Evolutionary conservation across 495 filamentous ascomycete genomes (phyloP).

Genomic region (Penicillium paxilli): DNA sequence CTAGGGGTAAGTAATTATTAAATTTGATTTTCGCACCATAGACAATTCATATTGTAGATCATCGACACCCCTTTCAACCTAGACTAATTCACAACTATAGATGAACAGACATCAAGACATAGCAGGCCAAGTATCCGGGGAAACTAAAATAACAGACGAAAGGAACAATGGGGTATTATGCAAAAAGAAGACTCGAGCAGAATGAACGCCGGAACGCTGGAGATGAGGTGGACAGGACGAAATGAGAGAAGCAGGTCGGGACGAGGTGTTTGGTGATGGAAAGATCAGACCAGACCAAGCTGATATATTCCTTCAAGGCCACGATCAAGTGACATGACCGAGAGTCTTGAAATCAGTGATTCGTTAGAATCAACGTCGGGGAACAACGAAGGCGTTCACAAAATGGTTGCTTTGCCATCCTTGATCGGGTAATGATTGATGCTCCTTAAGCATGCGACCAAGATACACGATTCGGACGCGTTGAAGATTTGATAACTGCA

Average conservation of each 20-base stretch:
- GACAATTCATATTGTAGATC: neutral
- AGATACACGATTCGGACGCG: constrained; percentile 73
- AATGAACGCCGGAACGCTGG: constrained; percentile 24
- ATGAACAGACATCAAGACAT: neutral
- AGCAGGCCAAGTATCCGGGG: neutral
- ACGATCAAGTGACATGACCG: no score
- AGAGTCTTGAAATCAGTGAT: neutral
- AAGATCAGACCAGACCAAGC: no score
- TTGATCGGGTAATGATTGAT: constrained; percentile 59
- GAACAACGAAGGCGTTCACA: constrained; percentile 76
- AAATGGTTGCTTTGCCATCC: constrained; percentile 77
- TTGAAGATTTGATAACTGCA: constrained; percentile 48
- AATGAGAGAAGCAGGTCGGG: no score
- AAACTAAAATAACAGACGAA: constrained; percentile 3
- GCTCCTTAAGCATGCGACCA: constrained; percentile 74
- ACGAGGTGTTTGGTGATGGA: no score
- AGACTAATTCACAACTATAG: neutral
- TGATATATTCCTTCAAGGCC: no score
- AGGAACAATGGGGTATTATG: constrained; percentile 40
- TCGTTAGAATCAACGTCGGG: constrained; percentile 9
- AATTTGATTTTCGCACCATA: no score
- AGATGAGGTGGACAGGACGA: no score
- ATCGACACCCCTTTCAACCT: neutral
- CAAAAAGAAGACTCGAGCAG: constrained; percentile 23
- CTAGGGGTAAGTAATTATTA: no score